These are phyloP conservation scores for Lanmaoa pseudosensibilis DNA, from an alignment of 768 basidiomycete species.

Conservation along the genomic window DNA sequence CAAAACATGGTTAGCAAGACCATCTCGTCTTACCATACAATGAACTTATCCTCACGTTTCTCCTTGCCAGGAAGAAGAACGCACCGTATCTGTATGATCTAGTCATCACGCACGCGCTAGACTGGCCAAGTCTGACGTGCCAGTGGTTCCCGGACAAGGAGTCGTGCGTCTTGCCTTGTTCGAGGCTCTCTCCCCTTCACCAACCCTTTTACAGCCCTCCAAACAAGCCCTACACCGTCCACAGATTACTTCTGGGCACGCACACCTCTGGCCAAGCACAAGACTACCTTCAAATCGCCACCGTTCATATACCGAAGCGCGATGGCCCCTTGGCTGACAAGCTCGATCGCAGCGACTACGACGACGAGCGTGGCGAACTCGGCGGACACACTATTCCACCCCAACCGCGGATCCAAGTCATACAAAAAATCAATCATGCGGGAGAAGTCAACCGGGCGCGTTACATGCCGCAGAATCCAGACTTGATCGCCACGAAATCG, in stretches of 20 bases:
- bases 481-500: conserved; percentile 94
- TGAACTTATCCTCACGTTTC: not conserved
- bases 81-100: conserved; percentile 97
- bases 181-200: not conserved
- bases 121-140: conserved; percentile 97
- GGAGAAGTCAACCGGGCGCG: conserved; percentile 97
- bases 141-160: conserved; percentile 99
- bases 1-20: conserved; percentile 68
- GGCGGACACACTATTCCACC: conserved; percentile 87
- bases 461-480: conserved; percentile 99
- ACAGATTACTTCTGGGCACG: conserved; percentile 93
- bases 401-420: conserved; percentile 84
- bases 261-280: conserved; percentile 94
- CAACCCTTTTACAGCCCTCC: conserved; percentile 57
- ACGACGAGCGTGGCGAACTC: conserved; percentile 91
- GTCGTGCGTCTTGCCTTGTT: conserved; percentile 53
- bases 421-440: conserved; percentile 91
- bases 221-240: conserved; percentile 91
- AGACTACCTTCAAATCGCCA: conserved; percentile 95
- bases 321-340: conserved; percentile 68
- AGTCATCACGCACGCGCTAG: conserved; percentile 94
- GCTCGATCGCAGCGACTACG: conserved; percentile 78
- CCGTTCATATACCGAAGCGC: conserved; percentile 89
- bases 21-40: not conserved
- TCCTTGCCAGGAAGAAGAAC: conserved; percentile 79